These are phyloP conservation scores for Trametes cinnabarina DNA, from an alignment of 768 basidiomycete species.

Conservation along the genomic window DNA sequence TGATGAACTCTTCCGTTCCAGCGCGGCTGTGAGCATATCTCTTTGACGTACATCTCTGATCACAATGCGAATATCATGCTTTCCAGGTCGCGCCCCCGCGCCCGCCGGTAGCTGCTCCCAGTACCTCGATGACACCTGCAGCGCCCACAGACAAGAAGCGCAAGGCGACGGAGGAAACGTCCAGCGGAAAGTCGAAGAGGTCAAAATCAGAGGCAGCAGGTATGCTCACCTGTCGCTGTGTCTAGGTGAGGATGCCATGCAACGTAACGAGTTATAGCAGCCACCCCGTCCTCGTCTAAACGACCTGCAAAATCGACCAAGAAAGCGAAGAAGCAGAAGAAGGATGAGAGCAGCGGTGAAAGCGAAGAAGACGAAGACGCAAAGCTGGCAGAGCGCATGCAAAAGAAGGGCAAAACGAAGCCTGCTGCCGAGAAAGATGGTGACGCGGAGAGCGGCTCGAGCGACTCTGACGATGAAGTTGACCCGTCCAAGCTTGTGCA, in stretches of 20 bases:
- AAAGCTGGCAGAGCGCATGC: neutral
- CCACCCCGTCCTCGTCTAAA: slow-evolving; percentile 3
- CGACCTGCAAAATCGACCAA: neutral
- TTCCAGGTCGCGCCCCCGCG: slow-evolving; percentile 6
- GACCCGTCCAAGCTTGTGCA: slow-evolving; percentile 53
- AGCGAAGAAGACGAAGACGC: slow-evolving; percentile 7
- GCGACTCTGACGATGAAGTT: slow-evolving; percentile 35
- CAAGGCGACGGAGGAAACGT: slow-evolving; percentile 7
- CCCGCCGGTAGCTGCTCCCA: neutral
- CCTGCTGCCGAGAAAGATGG: slow-evolving; percentile 1
- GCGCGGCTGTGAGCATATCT: slow-evolving; percentile 22
- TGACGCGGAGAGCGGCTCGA: slow-evolving; percentile 17
- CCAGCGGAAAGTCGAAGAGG: slow-evolving; percentile 10
- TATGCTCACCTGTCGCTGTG: neutral
- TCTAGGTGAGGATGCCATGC: neutral
- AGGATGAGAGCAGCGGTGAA: neutral
- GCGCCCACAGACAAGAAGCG: slow-evolving; percentile 16
- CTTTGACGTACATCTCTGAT: slow-evolving; percentile 2
- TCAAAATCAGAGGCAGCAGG: slow-evolving; percentile 13
- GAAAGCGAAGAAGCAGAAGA: neutral
- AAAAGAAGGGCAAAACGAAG: neutral
- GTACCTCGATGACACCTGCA: neutral
- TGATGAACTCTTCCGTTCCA: slow-evolving; percentile 40
- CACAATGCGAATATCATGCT: neutral
- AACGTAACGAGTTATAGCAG: neutral